Conservation (phyloP, 169 alveolate genomes). For the Eimeria brunetti region DNA sequence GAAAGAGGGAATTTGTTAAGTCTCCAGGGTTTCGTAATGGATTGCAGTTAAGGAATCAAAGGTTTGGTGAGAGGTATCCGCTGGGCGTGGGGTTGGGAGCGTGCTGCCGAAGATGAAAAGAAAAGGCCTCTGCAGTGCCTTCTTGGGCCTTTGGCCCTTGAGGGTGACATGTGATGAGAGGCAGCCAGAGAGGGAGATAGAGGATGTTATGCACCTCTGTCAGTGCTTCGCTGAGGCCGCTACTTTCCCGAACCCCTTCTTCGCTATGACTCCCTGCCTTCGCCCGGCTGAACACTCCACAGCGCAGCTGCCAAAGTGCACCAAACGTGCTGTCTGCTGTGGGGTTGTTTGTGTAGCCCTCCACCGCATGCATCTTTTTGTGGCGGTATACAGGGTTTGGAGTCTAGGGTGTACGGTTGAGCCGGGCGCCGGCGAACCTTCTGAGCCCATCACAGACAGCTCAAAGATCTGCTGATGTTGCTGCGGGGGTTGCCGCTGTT, state of each 20-base stretch:
- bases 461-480: not conserved
- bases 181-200: slow-evolving; percentile 72
- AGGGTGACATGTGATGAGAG: slow-evolving; percentile 34
- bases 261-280: not conserved
- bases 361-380: not conserved
- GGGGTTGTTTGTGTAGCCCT: not conserved
- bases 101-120: slow-evolving; percentile 55
- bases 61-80: not conserved
- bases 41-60: not conserved
- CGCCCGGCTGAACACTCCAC: not conserved
- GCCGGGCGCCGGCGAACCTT: not conserved
- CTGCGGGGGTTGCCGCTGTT: not conserved
- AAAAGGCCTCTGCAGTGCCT: slow-evolving; percentile 68
- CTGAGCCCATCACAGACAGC: no score
- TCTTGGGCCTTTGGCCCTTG: slow-evolving; percentile 14
- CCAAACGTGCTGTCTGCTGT: not conserved
- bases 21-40: not conserved
- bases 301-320: not conserved
- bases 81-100: slow-evolving; percentile 22
- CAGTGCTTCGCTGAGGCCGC: slow-evolving; percentile 53
- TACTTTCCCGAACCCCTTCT: slow-evolving; percentile 9
- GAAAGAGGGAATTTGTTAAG: not conserved
- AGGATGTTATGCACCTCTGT: slow-evolving; percentile 53
- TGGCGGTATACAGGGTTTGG: not conserved
- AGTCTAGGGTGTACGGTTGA: not conserved